A percentile compares a stretch with the other conserved stretches of the same genome.
phyloP scores from a whole-genome alignment of 148 eudicot genomes.

The Persicaria maculosa region DNA sequence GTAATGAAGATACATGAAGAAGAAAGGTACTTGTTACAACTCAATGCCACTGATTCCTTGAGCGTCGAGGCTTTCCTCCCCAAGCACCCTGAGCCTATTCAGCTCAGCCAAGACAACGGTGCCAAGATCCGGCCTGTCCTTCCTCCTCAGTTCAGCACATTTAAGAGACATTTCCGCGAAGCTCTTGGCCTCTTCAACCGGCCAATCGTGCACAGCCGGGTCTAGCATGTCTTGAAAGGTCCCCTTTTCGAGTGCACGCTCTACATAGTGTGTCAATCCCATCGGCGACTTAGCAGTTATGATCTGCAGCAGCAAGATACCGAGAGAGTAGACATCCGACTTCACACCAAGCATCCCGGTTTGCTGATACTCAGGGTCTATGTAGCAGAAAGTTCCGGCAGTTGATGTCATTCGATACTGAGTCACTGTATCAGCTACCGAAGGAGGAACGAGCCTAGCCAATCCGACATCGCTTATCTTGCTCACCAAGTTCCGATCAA shows the following conservation, averaged over 20 bases:
- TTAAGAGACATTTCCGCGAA: slow-evolving; percentile 52
- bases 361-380: slow-evolving; percentile 86
- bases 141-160: slow-evolving; percentile 70
- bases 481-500: slow-evolving; percentile 57
- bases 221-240: slow-evolving; percentile 49
- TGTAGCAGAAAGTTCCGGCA: slow-evolving; percentile 87
- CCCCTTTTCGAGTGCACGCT: slow-evolving; percentile 41
- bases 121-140: slow-evolving; percentile 69
- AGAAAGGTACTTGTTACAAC: slow-evolving; percentile 7
- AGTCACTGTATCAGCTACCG: slow-evolving; percentile 58
- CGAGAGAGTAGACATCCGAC: slow-evolving; percentile 75
- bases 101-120: slow-evolving; percentile 56
- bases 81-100: slow-evolving; percentile 34
- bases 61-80: slow-evolving; percentile 12
- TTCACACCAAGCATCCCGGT: slow-evolving; percentile 66
- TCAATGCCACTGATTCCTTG: slow-evolving; percentile 3
- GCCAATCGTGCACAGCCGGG: slow-evolving; percentile 59
- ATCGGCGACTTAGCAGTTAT: slow-evolving; percentile 69
- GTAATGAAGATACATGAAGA: not conserved
- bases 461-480: slow-evolving; percentile 83
- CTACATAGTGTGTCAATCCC: slow-evolving; percentile 67
- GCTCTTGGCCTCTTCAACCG: slow-evolving; percentile 47
- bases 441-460: slow-evolving; percentile 79
- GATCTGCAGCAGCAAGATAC: slow-evolving; percentile 66
- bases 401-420: slow-evolving; percentile 83